Evolutionary conservation across 2,329 filamentous ascomycete species (phyloP), one percentile per base, ranked within the genome.

Genomic region (Botrytis sinoallii): DNA sequence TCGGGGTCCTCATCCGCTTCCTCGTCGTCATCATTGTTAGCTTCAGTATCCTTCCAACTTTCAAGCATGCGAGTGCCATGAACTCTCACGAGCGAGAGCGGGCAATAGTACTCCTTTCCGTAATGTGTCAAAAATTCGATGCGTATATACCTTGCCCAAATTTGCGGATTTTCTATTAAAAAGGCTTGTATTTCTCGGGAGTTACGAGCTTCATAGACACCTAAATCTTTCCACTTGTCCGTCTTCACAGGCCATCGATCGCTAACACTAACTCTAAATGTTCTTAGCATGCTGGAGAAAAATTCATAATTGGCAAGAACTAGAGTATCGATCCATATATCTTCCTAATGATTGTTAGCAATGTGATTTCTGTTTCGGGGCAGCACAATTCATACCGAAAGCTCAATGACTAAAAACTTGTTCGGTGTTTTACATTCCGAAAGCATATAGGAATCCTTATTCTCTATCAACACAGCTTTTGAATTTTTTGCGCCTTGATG

Each of bases 241-340:
- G 89, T 83, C 82, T 98, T 98, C 71, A 96, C 93, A 0, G 96
- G 96, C 82, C 98, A 98, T 73, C 94, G 90, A 83, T 98, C 96
- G 74, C 95, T 97, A 66, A 98, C 95, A 81, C 93, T 97, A 77
- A 98, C 90, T 70, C 93, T 89, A 82, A 99, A 98, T 66, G 91
- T 92, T 71, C 94, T 92, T 78, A 98, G 93, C 88, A 97, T 98
- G 81, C 94, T 98, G 72, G 94, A 97, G 85, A 99, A 99, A 85
- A 99, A 99, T 82, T 99, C 96, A 79, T 97, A 99, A 82, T 99
- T 99, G 75, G 95, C 96, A 71, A 99, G 87, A n/a, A 98, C 96
- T 59, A 99, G 87, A 0, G 96, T 99, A 81, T 99, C 96, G 74
- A 99, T 92, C 63, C 97, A 87, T 73, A 91, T 89, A 73, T 91